These are phyloP conservation scores for Ogataea minuta DNA, from an alignment of 805 yeast genomes.

Conservation along the genomic window DNA sequence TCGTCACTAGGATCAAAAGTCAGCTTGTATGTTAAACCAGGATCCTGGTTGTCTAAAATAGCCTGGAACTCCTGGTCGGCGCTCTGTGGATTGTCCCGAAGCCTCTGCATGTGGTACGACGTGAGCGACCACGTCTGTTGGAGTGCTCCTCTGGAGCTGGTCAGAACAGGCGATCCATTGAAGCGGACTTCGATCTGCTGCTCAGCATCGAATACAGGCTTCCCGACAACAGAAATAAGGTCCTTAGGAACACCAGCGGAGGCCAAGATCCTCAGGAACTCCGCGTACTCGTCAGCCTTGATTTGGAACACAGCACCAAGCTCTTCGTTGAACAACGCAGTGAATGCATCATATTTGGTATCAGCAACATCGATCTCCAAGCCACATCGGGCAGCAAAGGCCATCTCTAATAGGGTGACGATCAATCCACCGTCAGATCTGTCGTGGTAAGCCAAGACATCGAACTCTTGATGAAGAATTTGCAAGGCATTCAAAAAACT, in stretches of 20 bases:
- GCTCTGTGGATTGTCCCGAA: constrained; percentile 91
- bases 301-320: constrained; percentile 96
- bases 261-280: constrained; percentile 55
- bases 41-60: constrained; percentile 78
- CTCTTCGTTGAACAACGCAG: constrained; percentile 84
- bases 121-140: constrained; percentile 87
- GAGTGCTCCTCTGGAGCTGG: constrained; percentile 61
- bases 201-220: constrained; percentile 52
- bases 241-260: constrained; percentile 55
- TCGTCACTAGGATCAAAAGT: constrained; percentile 62
- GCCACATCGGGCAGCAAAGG: constrained; percentile 93
- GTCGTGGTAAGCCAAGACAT: constrained; percentile 89
- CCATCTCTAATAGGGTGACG: constrained; percentile 88
- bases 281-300: constrained; percentile 46
- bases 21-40: constrained; percentile 82
- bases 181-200: constrained; percentile 46
- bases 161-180: constrained; percentile 47
- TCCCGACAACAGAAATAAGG: constrained; percentile 63
- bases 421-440: constrained; percentile 95
- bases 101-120: constrained; percentile 82
- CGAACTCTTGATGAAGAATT: constrained; percentile 62
- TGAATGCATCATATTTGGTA: constrained; percentile 39
- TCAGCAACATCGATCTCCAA: constrained; percentile 51
- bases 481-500: constrained; percentile 67
- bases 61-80: constrained; percentile 82